Evolutionary conservation across 768 basidiomycete genomes (phyloP), one percentile per base, ranked within the genome.

Genomic region (Galerina marginata): DNA sequence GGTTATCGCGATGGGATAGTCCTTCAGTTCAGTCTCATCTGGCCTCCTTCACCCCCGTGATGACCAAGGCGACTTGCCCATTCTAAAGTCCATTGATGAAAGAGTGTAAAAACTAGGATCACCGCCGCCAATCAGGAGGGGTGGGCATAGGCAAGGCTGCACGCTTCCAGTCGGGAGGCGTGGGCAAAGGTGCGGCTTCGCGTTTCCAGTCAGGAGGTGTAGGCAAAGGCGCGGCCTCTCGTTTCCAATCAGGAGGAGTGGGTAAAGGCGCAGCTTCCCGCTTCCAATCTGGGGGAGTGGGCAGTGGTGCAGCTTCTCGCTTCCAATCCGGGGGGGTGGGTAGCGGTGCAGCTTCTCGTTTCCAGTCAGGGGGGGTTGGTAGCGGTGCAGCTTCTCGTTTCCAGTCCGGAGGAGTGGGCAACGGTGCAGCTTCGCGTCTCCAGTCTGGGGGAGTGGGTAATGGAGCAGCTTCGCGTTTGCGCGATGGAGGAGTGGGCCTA

Each of bases 211-310:
- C 39, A 10, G 63, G 61, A 15, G 50, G 39, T 11, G 39, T 45
- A 37, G 38, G 29, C 3, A 16, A 43, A 12, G 66, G 58, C 50
- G 65, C 62, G 3, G 64, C 65, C 26, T 62, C 67, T 2, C 67
- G 65, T 36, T 52, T 69, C 71, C 68, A 72, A 0, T 38, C 55
- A 6, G 68, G 61, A 49, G 63, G 54, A 2, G 33, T 37, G 1
- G 56, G 44, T 44, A 38, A 52, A 0, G 65, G 60, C 16, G 62
- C 65, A 10, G 65, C 58, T 15, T 65, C 64, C 3, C 65, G 61
- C 25, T 44, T 65, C 65, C 65, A 68, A n/a, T 37, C 15, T 26
- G 62, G 52, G 9, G 53, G 42, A 14, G 43, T 39, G 15, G 59
- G 52, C 26, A 29, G 45, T 14, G 65, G 45, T 10, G 38, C 57